Conservation (phyloP, 176 grass and related monocot species). For the Poa pratensis region DNA sequence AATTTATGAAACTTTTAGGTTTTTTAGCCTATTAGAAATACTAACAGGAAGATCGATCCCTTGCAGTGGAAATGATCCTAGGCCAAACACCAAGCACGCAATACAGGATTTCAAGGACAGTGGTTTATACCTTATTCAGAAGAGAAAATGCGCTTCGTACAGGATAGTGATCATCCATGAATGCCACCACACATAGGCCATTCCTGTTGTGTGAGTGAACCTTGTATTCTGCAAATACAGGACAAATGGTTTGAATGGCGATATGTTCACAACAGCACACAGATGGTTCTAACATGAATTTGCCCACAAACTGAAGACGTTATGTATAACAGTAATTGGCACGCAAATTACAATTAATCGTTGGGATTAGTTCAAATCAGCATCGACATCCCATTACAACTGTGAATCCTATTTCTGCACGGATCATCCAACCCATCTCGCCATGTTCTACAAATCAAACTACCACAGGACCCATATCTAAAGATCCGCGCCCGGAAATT, state of each 20-base stretch:
- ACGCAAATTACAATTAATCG: neutral
- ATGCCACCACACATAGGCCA: conserved; percentile 80
- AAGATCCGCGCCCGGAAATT: neutral
- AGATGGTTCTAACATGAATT: neutral
- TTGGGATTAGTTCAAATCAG: neutral
- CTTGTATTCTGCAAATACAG: conserved; percentile 73
- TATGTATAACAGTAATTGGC: neutral
- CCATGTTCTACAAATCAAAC: neutral
- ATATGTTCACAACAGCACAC: neutral
- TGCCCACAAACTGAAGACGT: neutral
- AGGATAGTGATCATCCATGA: conserved; percentile 98
- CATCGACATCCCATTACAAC: neutral
- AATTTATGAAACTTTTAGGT: no score
- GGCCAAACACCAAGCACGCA: neutral
- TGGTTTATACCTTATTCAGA: conserved; percentile 67
- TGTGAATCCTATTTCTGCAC: neutral
- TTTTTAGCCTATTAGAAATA: neutral
- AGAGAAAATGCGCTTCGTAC: conserved; percentile 92
- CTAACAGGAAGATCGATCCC: neutral
- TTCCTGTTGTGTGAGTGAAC: conserved; percentile 92
- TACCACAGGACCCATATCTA: neutral
- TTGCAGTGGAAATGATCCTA: neutral
- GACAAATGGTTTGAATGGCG: neutral
- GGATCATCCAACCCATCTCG: neutral
- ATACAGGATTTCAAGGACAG: conserved; percentile 18